Percentiles rank a stretch among this genome's conserved stretches.
phyloP scores from a whole-genome alignment of 1,284 basidiomycete genomes.

The Cronartium quercuum region DNA sequence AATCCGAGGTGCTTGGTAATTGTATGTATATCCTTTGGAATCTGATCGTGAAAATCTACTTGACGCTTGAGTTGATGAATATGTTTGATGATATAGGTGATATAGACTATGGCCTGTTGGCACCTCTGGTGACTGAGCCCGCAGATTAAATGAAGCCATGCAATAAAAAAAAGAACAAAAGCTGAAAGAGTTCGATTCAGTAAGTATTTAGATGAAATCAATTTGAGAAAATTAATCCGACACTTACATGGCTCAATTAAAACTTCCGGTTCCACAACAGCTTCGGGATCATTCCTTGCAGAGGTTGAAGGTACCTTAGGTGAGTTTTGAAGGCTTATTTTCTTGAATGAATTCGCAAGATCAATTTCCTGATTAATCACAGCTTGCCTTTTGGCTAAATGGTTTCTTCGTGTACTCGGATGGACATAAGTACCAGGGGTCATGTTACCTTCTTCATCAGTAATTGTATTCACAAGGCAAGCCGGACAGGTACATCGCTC shows the following conservation, averaged over 20 bases:
- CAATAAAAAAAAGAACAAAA: conserved; percentile 11
- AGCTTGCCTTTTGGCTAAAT: background rate
- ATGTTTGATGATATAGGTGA: conserved; percentile 6
- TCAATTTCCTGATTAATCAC: too few species aligned
- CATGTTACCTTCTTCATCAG: background rate
- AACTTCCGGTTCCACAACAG: too few species aligned
- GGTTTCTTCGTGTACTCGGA: conserved; percentile 2
- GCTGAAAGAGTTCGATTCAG: background rate
- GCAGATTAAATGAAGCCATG: conserved; percentile 10
- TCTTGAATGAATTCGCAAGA: too few species aligned
- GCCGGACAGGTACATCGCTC: too few species aligned
- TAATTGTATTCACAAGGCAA: too few species aligned
- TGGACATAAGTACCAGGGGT: background rate
- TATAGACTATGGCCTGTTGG: background rate
- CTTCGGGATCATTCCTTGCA: too few species aligned
- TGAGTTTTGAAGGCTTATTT: too few species aligned
- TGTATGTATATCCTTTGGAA: conserved; percentile 10
- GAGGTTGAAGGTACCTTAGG: too few species aligned
- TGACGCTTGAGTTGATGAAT: background rate
- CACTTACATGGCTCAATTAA: too few species aligned
- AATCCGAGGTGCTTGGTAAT: conserved; percentile 9
- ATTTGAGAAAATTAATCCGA: too few species aligned
- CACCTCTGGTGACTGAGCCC: conserved; percentile 14
- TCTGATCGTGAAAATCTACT: background rate
- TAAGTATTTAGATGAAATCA: too few species aligned